Evolutionary conservation across 805 yeast species (phyloP).

Genomic region (Kazachstania taianensis): DNA sequence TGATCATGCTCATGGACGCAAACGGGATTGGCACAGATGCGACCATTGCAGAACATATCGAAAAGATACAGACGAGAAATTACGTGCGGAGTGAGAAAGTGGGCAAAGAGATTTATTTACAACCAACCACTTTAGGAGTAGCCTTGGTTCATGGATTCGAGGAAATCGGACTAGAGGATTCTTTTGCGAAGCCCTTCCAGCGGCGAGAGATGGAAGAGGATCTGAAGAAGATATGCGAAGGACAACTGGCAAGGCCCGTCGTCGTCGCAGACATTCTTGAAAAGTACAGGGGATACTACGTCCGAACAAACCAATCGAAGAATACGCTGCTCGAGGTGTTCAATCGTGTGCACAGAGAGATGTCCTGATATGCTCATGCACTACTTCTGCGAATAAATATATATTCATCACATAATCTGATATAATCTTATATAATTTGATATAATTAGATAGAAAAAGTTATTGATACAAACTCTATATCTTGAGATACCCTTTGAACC

Average conservation of each 20-base stretch:
- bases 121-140: constrained; percentile 78
- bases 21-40: constrained; percentile 99
- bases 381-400: background rate
- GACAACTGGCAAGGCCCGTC: constrained; percentile 39
- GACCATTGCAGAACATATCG: constrained; percentile 95
- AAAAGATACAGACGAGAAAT: constrained; percentile 57
- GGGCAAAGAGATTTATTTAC: constrained; percentile 35
- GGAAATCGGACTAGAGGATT: constrained; percentile 58
- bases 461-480: too few species aligned
- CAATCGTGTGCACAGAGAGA: constrained; percentile 7
- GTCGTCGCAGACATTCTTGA: constrained; percentile 47
- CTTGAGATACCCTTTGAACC: too few species aligned
- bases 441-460: too few species aligned
- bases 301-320: constrained; percentile 21
- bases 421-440: background rate
- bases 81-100: constrained; percentile 45
- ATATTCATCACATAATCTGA: background rate
- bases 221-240: constrained; percentile 59
- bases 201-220: constrained; percentile 65
- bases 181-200: constrained; percentile 81
- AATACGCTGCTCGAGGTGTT: constrained; percentile 24
- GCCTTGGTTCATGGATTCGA: constrained; percentile 86
- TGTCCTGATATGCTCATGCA: background rate
- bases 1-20: constrained; percentile 87
- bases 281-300: constrained; percentile 45